These are phyloP conservation scores for Candida andamanensis DNA, from an alignment of 805 yeast species.

Conservation along the genomic window DNA sequence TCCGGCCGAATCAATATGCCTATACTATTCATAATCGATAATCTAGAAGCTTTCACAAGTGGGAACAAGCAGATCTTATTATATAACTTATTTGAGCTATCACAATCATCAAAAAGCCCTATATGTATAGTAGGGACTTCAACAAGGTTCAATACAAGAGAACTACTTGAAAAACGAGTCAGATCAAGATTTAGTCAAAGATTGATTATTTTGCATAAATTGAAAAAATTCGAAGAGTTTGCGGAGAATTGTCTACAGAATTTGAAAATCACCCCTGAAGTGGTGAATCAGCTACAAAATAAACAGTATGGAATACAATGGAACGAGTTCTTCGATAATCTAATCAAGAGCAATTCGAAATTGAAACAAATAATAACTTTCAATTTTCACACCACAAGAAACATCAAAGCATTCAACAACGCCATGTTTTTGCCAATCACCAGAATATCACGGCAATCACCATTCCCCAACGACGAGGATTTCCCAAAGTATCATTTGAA, in stretches of 20 bases:
- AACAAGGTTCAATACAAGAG: constrained; percentile 69
- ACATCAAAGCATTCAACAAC: constrained; percentile 46
- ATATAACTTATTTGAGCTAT: constrained; percentile 82
- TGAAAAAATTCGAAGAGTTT: constrained; percentile 38
- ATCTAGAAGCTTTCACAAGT: constrained; percentile 72
- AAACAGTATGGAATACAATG: constrained; percentile 28
- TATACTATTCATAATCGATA: constrained; percentile 76
- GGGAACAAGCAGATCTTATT: constrained; percentile 75
- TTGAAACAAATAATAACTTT: constrained; percentile 16
- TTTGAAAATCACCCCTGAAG: constrained; percentile 21
- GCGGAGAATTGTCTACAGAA: constrained; percentile 41
- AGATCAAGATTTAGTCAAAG: constrained; percentile 85
- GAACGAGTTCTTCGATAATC: constrained; percentile 39
- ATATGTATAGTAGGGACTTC: constrained; percentile 79
- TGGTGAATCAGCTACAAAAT: constrained; percentile 14
- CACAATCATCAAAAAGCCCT: constrained; percentile 66
- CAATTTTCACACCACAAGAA: constrained; percentile 56
- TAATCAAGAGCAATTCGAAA: constrained; percentile 12
- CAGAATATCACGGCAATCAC: constrained; percentile 16
- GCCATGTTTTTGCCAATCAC: constrained; percentile 39
- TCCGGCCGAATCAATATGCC: constrained; percentile 48
- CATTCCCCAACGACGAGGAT: constrained; percentile 20
- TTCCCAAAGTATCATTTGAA: constrained; percentile 19
- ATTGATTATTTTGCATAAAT: constrained; percentile 53
- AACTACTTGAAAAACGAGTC: constrained; percentile 85